Base-by-base conservation (phyloP, 805 yeast species). In the Nakazawaea populi region DNA sequence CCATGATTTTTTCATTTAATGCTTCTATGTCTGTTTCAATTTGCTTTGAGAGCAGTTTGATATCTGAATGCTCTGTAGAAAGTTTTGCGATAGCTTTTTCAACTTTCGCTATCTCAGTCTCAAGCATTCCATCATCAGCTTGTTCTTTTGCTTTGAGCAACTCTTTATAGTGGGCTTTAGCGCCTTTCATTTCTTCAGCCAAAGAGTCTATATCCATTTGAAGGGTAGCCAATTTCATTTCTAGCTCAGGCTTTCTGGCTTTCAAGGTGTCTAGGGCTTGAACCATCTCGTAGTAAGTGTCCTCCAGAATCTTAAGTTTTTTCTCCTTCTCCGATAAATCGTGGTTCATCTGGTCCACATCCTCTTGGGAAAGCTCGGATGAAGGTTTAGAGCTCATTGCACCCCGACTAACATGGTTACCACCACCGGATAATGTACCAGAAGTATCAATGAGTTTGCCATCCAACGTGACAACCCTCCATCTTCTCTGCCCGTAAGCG, bases 361-460 rank as follows among this genome's bases (percentile, higher is more conserved):
- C 88, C 14, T 75, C 81, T 27, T 80, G 81, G 4, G 84, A 72
- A 11, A 76, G 64, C n/a, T 70, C 73, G 4, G 64, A 56, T 1
- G 66, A 59, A 46, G 49, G 50, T 36, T 71, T 62, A 40, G 76
- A 68, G 52, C 75, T 80, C 96, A 94, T 89, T 2, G 86, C 84
- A 5, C 98, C 99, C 47, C 77, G 77, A 14, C 78, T 75, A 7
- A 75, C 77, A 39, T 77, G 72, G 49, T 75, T 77, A 48, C 98
- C 99, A 68, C 99, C 99, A 59, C 99, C 99, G 44, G 96, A 82
- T 84, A 95, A 83, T 1, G 97, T 88, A 66, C 99, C 99, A 2
- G 96, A 87, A 12, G 85, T 82, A 60, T 91, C 97, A 51, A 94
- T 92, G 27, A 94, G 71, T 58, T 89, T 86, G 28, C 99, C 99